These are phyloP conservation scores for Pythium phragmiticola DNA, from an alignment of 352 stramenopile genomes.

Conservation along the genomic window DNA sequence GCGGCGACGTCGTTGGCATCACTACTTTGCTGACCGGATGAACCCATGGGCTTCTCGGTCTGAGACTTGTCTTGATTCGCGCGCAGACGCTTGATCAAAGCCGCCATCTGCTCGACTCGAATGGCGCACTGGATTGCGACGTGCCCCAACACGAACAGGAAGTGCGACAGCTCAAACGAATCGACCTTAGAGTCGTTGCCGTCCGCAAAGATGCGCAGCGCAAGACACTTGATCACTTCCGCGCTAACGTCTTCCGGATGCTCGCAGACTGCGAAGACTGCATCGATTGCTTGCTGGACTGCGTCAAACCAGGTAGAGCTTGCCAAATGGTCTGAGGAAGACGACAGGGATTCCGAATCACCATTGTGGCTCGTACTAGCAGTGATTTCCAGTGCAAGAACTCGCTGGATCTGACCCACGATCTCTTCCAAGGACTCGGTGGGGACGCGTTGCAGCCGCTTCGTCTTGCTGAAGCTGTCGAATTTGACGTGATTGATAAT, in stretches of 20 bases:
- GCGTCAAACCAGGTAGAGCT: slow-evolving; percentile 90
- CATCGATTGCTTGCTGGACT: slow-evolving; percentile 90
- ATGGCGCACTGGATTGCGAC: slow-evolving; percentile 94
- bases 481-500: slow-evolving; percentile 65
- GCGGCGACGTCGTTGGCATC: slow-evolving; percentile 61
- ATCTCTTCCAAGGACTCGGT: slow-evolving; percentile 89
- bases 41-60: slow-evolving; percentile 33
- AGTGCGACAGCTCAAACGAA: slow-evolving; percentile 82
- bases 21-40: slow-evolving; percentile 22
- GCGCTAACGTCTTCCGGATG: slow-evolving; percentile 82
- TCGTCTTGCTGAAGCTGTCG: slow-evolving; percentile 46
- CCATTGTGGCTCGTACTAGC: slow-evolving; percentile 46
- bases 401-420: slow-evolving; percentile 82
- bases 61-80: slow-evolving; percentile 76
- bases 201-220: slow-evolving; percentile 58
- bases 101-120: slow-evolving; percentile 91
- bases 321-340: slow-evolving; percentile 1
- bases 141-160: slow-evolving; percentile 96
- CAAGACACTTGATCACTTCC: slow-evolving; percentile 71
- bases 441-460: slow-evolving; percentile 69
- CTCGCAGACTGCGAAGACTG: slow-evolving; percentile 90
- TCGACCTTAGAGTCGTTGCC: slow-evolving; percentile 63
- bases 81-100: slow-evolving; percentile 80
- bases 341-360: slow-evolving; percentile 17
- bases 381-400: slow-evolving; percentile 88